Evolutionary conservation across 371 early-diverging fungal species (phyloP).

Genomic region (Dipsacomyces acuminosporus): DNA sequence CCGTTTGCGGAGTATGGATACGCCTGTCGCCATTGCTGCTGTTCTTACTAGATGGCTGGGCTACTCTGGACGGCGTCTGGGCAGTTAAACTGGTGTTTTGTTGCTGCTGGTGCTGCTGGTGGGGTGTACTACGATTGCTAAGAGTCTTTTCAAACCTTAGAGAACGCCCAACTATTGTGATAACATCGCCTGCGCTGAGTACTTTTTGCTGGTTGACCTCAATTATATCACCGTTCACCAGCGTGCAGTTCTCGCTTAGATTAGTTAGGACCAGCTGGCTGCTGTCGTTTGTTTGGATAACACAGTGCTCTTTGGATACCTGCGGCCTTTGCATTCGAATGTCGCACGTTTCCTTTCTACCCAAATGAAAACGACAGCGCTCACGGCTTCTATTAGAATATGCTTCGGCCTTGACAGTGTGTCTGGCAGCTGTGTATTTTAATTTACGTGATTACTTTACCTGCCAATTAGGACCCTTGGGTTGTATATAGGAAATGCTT

Average conservation of each 20-base stretch:
- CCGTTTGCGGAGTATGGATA: too few species aligned
- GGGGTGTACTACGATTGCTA: not conserved
- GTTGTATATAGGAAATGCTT: constrained; percentile 32
- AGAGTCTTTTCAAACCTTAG: constrained; percentile 23
- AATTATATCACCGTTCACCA: constrained; percentile 8
- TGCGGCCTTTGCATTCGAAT: constrained; percentile 34
- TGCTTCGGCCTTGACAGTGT: too few species aligned
- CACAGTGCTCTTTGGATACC: constrained; percentile 38
- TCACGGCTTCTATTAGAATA: not conserved
- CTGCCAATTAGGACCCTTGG: constrained; percentile 32
- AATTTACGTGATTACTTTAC: not conserved
- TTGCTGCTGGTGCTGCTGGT: too few species aligned
- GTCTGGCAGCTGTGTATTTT: not conserved
- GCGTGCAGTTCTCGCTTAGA: constrained; percentile 24
- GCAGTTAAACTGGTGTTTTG: too few species aligned
- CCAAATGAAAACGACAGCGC: not conserved
- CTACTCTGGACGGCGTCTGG: too few species aligned
- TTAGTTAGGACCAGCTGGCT: constrained; percentile 28
- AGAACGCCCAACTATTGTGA: constrained; percentile 35
- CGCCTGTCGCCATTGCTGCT: too few species aligned
- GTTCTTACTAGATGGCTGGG: too few species aligned
- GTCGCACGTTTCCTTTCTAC: constrained; percentile 35
- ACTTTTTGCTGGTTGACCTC: constrained; percentile 13
- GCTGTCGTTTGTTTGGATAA: constrained; percentile 7
- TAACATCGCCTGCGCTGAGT: constrained; percentile 23